Evolutionary conservation across 139 green algal species (phyloP), one percentile per base, ranked within the genome.

Genomic region (Chlamydomonas urium): DNA sequence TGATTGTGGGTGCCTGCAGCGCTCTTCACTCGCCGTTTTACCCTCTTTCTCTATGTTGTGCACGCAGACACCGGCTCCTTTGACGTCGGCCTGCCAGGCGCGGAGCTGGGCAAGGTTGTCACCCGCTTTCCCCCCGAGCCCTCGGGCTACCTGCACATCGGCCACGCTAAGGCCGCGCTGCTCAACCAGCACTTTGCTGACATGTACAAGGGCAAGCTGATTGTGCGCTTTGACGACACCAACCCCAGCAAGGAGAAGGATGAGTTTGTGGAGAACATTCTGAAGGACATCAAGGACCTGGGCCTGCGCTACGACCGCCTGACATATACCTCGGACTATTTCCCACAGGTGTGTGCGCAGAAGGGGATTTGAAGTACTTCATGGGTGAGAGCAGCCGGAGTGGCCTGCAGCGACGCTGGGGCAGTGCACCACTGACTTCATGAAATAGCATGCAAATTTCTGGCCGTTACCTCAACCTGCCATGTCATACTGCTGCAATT

Each of bases 171-270:
- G 81, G 86, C 86, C 4, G 86, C 90, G 2, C 77, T 97, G 47
- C 80, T 99, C 2, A 98, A 98, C 81, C 79, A 97, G 73, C 84
- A 94, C 85, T 94, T 99, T 80, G 93, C 94, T 0, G 60, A 92
- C 37, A 88, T 90, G 56, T 98, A 99, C 86, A 86, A 94, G 75
- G 83, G 83, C 66, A 88, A 85, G 60, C 75, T 99, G 45, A 79
- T 96, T 53, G 78, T 99, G 45, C 86, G 96, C 26, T 99, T 99
- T 71, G 96, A 99, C 83, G 96, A 99, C 88, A 99, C 96, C 70
- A 99, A 99, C 78, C 96, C 96, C 14, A 85, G 71, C 75, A 99
- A 99, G 81, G 96, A 99, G 86, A 98, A 98, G 81, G 88, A 98
- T 47, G 95, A 99, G 86, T 99, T 91, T 71, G 91, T 96, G 19